Conservation (phyloP, 2,329 filamentous ascomycete species). For the Trichoderma brevicompactum region DNA sequence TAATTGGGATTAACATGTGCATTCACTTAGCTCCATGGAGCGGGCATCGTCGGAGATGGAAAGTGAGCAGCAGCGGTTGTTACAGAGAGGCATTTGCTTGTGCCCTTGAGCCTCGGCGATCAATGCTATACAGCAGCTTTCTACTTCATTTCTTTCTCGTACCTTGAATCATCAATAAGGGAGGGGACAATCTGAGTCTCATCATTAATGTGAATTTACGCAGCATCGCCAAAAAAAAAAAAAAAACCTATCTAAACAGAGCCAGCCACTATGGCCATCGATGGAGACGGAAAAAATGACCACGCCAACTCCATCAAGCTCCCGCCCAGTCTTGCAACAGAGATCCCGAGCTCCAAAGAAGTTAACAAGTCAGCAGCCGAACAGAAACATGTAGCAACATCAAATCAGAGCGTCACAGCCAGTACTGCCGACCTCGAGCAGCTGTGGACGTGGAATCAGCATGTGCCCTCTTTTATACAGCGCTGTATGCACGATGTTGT, state of each 20-base stretch:
- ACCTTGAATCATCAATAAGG: not conserved
- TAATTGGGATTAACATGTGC: not conserved
- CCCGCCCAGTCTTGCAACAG: not conserved
- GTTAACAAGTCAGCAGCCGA: not conserved
- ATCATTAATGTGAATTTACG: not conserved
- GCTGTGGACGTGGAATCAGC: slow-evolving; percentile 53
- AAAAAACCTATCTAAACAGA: not conserved
- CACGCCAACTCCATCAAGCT: not conserved
- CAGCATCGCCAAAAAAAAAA: not conserved
- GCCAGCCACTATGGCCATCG: slow-evolving; percentile 9
- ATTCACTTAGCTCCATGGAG: not conserved
- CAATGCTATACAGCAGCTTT: not conserved
- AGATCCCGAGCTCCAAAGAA: not conserved
- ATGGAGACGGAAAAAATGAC: slow-evolving; percentile 2
- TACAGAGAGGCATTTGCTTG: slow-evolving; percentile 10
- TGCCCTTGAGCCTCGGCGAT: not conserved
- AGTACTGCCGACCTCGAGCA: slow-evolving; percentile 40
- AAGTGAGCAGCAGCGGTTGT: not conserved
- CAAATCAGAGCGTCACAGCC: not conserved
- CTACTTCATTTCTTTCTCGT: not conserved
- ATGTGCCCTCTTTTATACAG: slow-evolving; percentile 46
- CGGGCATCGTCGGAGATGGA: slow-evolving; percentile 15
- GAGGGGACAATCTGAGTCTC: not conserved
- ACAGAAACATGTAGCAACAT: not conserved
- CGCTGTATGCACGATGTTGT: slow-evolving; percentile 55